phyloP scores from a whole-genome alignment of 2,329 filamentous ascomycete genomes.

The Xylaria multiplex region DNA sequence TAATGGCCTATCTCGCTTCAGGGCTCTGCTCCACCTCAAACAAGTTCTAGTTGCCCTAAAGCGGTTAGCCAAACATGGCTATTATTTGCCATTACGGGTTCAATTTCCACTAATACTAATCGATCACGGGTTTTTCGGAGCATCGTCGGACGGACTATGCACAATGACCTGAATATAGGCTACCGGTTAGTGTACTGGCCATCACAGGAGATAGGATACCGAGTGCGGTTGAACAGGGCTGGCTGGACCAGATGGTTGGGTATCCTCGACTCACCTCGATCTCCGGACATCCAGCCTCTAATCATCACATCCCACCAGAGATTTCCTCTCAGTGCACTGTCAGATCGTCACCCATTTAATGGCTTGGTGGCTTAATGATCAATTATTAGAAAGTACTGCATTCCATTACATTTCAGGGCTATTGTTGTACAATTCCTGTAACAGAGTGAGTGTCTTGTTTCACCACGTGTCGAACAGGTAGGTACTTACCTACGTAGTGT shows the following conservation, averaged over 20 bases:
- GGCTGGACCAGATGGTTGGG: not conserved
- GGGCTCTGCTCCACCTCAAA: conserved; percentile 20
- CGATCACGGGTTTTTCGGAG: conserved; percentile 7
- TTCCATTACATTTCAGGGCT: not conserved
- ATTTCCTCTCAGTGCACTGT: not conserved
- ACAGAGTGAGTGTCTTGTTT: conserved; percentile 21
- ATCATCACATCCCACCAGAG: conserved; percentile 16
- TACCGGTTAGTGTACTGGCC: no score
- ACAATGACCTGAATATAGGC: no score
- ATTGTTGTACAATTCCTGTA: not conserved
- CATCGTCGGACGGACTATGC: conserved; percentile 1
- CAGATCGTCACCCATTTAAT: conserved; percentile 1
- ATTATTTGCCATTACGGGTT: conserved; percentile 11
- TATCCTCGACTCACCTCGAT: no score
- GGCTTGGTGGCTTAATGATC: not conserved
- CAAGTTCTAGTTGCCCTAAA: conserved; percentile 11
- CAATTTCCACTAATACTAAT: conserved; percentile 23
- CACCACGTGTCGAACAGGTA: conserved; percentile 19
- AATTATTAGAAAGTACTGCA: conserved; percentile 14
- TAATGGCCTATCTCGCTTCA: conserved; percentile 31
- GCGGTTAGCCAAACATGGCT: conserved; percentile 10
- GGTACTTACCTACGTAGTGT: not conserved
- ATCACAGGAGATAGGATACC: no score
- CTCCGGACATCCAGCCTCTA: not conserved
- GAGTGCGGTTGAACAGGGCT: not conserved